Evolutionary conservation across 2,329 filamentous ascomycete species (phyloP).

Genomic region (Lecanicillium sp.): DNA sequence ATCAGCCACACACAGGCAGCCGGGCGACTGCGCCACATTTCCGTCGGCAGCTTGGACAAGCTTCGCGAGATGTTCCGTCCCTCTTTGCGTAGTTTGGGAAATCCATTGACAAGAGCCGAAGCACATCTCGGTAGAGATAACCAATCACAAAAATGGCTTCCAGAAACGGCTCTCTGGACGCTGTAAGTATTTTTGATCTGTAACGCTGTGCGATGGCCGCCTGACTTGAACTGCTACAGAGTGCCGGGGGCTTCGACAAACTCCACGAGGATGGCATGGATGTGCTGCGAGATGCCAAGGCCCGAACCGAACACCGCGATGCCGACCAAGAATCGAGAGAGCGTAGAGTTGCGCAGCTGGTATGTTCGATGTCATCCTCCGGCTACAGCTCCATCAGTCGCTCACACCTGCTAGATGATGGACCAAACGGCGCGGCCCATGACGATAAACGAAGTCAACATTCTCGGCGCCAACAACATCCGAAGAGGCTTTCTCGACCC

Average conservation of each 20-base stretch:
- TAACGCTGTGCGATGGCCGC: background rate
- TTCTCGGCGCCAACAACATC: conserved; percentile 81
- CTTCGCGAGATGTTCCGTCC: conserved; percentile 8
- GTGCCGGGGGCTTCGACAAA: conserved; percentile 33
- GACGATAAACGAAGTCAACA: conserved; percentile 76
- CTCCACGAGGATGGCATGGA: conserved; percentile 33
- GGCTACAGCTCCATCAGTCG: background rate
- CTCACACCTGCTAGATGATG: conserved; percentile 30
- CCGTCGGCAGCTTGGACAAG: conserved; percentile 4
- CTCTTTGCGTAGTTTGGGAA: background rate
- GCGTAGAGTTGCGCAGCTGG: conserved; percentile 33
- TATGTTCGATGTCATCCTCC: no score
- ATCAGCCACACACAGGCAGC: conserved; percentile 8
- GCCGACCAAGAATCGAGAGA: conserved; percentile 35
- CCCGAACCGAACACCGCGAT: conserved; percentile 29
- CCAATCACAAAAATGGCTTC: background rate
- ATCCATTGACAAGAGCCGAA: background rate
- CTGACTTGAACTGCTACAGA: conserved; percentile 22
- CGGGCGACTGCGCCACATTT: background rate
- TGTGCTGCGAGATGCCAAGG: conserved; percentile 34
- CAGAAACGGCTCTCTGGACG: background rate
- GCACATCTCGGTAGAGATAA: background rate
- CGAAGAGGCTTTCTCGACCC: conserved; percentile 75
- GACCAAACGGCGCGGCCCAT: conserved; percentile 83
- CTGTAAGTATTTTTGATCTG: conserved; percentile 18